These are phyloP conservation scores for Rubia peregrina DNA, from an alignment of 305 asterid species.

Conservation along the genomic window DNA sequence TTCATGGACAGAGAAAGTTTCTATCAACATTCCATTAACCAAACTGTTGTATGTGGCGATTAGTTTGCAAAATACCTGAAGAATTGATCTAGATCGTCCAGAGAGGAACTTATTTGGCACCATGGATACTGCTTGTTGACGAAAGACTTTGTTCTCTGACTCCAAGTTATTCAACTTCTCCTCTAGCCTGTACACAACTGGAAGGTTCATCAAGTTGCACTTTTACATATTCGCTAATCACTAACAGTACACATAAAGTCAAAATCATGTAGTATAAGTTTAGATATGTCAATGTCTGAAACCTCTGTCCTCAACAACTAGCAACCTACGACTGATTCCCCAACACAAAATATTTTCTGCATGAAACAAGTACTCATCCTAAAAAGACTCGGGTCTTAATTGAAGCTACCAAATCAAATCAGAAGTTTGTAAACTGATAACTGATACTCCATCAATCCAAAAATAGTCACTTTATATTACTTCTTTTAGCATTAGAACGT, in stretches of 20 bases:
- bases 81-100: constrained; percentile 89
- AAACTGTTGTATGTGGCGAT: constrained; percentile 4
- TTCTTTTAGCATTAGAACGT: not conserved
- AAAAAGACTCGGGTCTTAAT: not conserved
- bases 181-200: constrained; percentile 53
- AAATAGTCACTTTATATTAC: not conserved
- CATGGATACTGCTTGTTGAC: constrained; percentile 94
- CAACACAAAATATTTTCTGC: constrained; percentile 3
- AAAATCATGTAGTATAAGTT: not conserved
- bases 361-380: not conserved
- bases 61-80: constrained; percentile 54
- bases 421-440: not conserved
- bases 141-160: constrained; percentile 95
- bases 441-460: not conserved
- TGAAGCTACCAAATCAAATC: not conserved
- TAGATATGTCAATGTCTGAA: not conserved
- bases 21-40: not conserved
- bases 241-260: not conserved
- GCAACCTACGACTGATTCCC: not conserved
- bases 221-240: not conserved
- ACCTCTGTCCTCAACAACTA: not conserved
- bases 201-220: constrained; percentile 6
- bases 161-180: constrained; percentile 82
- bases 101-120: constrained; percentile 92
- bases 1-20: constrained; percentile 9